Base-by-base conservation (phyloP, 495 filamentous ascomycete genomes). In the Xanthoparmelia taractica region DNA sequence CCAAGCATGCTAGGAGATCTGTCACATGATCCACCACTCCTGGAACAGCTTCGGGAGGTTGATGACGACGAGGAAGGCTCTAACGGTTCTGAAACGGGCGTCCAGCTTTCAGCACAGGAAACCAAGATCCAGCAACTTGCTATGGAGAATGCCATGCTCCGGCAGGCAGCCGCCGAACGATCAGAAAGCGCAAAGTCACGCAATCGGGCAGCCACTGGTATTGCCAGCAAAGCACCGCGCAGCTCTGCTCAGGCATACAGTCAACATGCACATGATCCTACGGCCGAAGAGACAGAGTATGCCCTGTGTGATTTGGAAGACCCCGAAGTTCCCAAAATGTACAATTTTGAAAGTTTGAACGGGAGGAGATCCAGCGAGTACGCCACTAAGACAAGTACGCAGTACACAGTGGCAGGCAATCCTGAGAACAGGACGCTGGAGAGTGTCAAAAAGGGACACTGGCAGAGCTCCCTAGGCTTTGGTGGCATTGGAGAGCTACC, bases 381-480 rank as follows among this genome's bases (percentile, higher is more conserved):
- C 63, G 83, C 80, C 6, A 75, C 73, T 47, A 78, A 76, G 59
- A 69, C 79, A 2, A 83, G 82, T 34, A 73, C 79, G 34, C 83
- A 81, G 59, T 78, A 84, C 60, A 70, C 82, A 6, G 76, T 82
- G 2, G 82, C 85, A 65, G 68, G 74, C 38, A 73, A 81, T 58
- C 67, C 85, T 33, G 90, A 94, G 67, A 89, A 88, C 65, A 82
- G 88, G 65, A 87, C 87, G 52, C 71, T 92, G 17, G 90, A 91
- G 48, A 89, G 84, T 72, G 80, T 91, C 52, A 88, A 88, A 72
- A 92, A 89, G 71, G 86, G 84, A 20, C 85, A 88, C 64, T 98
- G 94, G 94, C 88, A 94, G 70, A 95, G 86, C 55, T 89, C 88
- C 10, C 84, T 91, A 27, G 89, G 88, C 0, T 96, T 95, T 70